Percentiles rank a stretch among this genome's conserved stretches.
Conservation (phyloP, 2,329 filamentous ascomycete genomes). For the Cladobotryum mycophilum region DNA sequence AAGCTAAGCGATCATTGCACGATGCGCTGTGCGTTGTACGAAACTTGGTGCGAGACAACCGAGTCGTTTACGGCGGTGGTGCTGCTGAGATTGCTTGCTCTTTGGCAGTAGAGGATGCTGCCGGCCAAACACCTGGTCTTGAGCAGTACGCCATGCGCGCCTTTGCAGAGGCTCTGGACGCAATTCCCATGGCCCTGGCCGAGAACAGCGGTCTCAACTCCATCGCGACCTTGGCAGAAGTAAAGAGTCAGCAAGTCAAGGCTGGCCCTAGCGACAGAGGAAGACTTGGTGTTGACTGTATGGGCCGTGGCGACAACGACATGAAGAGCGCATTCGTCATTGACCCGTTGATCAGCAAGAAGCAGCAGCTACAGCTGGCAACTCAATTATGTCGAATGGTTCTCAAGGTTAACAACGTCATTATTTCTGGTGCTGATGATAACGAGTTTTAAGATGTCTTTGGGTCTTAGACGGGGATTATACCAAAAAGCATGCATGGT, state of each 20-base stretch:
- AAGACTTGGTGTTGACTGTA: constrained; percentile 91
- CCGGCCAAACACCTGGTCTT: constrained; percentile 89
- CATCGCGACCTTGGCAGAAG: constrained; percentile 86
- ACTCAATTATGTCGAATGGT: constrained; percentile 99
- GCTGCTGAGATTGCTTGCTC: constrained; percentile 97
- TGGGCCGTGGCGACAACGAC: constrained; percentile 89
- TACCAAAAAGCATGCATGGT: constrained; percentile 20
- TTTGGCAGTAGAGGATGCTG: constrained; percentile 89
- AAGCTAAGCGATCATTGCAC: constrained; percentile 94
- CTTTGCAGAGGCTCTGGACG: constrained; percentile 89
- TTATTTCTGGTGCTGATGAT: constrained; percentile 80
- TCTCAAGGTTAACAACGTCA: constrained; percentile 94
- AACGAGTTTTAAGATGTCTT: constrained; percentile 64
- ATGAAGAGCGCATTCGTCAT: constrained; percentile 99
- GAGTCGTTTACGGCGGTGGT: constrained; percentile 95
- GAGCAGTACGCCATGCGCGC: constrained; percentile 99
- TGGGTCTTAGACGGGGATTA: constrained; percentile 16
- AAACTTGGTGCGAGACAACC: constrained; percentile 92
- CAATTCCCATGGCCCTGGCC: constrained; percentile 88
- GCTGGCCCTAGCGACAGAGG: constrained; percentile 44
- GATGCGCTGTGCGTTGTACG: constrained; percentile 96
- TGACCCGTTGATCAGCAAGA: constrained; percentile 95
- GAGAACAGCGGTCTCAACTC: constrained; percentile 96
- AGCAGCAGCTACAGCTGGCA: constrained; percentile 90
- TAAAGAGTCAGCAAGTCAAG: constrained; percentile 96